Evolutionary conservation across 1,284 basidiomycete species (phyloP).

Genomic region (Trichosporon ovoides): DNA sequence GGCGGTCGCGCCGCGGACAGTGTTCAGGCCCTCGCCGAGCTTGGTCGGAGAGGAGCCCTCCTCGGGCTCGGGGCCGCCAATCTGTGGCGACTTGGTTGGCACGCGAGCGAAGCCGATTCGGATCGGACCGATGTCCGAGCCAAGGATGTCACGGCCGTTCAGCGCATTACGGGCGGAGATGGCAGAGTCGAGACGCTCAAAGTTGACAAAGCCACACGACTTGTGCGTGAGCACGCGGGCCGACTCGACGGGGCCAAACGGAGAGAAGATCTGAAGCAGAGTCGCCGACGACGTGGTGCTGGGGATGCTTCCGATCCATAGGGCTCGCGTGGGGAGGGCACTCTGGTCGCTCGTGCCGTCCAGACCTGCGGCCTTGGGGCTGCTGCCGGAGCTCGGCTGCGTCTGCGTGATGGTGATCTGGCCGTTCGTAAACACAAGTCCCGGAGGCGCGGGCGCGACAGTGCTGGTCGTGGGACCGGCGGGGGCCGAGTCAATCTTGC

Average conservation of each 20-base stretch:
- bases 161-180: conserved; percentile 89
- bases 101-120: conserved; percentile 95
- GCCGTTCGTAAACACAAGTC: conserved; percentile 55
- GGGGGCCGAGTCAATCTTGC: conserved; percentile 87
- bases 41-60: conserved; percentile 49
- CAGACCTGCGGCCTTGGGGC: conserved; percentile 17
- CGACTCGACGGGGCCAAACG: conserved; percentile 94
- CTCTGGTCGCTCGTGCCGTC: conserved; percentile 26
- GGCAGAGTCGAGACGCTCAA: conserved; percentile 93
- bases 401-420: conserved; percentile 37
- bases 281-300: conserved; percentile 87
- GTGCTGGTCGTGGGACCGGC: conserved; percentile 71
- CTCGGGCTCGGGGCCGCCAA: conserved; percentile 34
- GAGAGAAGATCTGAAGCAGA: conserved; percentile 76
- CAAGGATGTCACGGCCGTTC: conserved; percentile 89
- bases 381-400: conserved; percentile 8
- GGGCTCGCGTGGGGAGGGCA: conserved; percentile 79
- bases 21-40: conserved; percentile 62
- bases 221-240: conserved; percentile 93
- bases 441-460: conserved; percentile 53
- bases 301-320: conserved; percentile 95
- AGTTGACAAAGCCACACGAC: conserved; percentile 67
- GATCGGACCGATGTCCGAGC: conserved; percentile 90
- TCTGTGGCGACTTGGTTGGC: conserved; percentile 62
- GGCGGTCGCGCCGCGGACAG: conserved; percentile 69